phyloP scores from a whole-genome alignment of 2,329 filamentous ascomycete genomes.

The Alternaria angustiovoidea region DNA sequence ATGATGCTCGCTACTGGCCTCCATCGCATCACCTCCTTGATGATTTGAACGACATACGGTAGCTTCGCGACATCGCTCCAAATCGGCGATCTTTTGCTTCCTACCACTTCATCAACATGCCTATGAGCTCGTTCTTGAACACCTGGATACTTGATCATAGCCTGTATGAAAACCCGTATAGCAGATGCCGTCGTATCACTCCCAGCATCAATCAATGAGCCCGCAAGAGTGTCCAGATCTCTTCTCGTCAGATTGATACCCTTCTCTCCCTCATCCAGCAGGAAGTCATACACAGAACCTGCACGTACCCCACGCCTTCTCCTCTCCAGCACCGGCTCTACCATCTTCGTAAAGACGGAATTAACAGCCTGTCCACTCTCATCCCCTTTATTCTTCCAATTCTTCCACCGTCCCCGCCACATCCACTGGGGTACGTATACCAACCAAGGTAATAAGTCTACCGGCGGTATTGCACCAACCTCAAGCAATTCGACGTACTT shows the following conservation, averaged over 20 bases:
- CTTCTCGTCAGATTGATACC: constrained; percentile 4
- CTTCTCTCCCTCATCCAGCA: constrained; percentile 16
- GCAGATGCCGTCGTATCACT: constrained; percentile 42
- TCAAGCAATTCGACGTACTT: constrained; percentile 54
- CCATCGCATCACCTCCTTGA: constrained; percentile 48
- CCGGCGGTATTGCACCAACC: constrained; percentile 56
- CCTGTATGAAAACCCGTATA: constrained; percentile 9
- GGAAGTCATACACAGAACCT: constrained; percentile 31
- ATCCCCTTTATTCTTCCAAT: constrained; percentile 14
- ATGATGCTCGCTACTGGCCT: constrained; percentile 28
- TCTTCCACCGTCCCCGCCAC: constrained; percentile 16
- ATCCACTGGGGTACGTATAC: constrained; percentile 48
- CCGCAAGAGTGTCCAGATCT: constrained; percentile 51
- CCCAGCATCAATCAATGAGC: constrained; percentile 28
- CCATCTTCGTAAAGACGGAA: constrained; percentile 12
- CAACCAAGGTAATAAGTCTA: constrained; percentile 46
- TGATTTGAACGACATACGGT: constrained; percentile 36
- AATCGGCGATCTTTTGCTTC: constrained; percentile 2
- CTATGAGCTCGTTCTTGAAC: constrained; percentile 40
- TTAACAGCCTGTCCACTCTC: constrained; percentile 10
- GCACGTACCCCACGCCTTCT: constrained; percentile 13
- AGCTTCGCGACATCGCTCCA: constrained; percentile 28
- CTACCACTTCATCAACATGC: constrained; percentile 42
- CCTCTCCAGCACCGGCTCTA: neutral
- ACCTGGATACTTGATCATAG: constrained; percentile 12